Evolutionary conservation across 805 yeast species (phyloP), one percentile per base, ranked within the genome.

Genomic region (Crinitomyces ghanaensis): DNA sequence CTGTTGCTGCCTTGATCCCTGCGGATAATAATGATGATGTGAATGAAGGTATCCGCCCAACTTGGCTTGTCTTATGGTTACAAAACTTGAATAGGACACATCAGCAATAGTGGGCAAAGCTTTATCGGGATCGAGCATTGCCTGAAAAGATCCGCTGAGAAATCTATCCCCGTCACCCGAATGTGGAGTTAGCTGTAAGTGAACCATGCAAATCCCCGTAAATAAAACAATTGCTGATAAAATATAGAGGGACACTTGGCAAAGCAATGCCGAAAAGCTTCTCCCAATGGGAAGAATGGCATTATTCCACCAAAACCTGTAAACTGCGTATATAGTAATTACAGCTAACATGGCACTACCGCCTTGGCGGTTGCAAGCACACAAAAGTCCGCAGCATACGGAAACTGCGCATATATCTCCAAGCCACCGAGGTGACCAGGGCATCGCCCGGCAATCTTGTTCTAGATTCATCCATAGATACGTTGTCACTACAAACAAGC

Each of bases 11-110:
- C 59, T 49, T 0, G 78, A 62, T 0, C 80, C 82, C 1, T 65
- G 48, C 27, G 65, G 63, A 50, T 76, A 79, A 1, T 53, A 53
- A 38, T 52, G 54, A 24, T 65, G 56, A 48, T 78, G 80, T 1
- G 91, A 77, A 46, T 80, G 84, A 33, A 83, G 56, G 47, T 77
- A 82, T 1, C 68, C 68, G 15, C 78, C 81, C 19, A 74, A 65
- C 11, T 65, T 60, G 6, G 52, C 44, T 51, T 82, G 88, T 43
- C 80, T 71, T 8, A 82, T 38, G 9, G 79, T 70, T 6, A 82
- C 63, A 0, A 72, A 61, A 28, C 81, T 68, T 4, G 86, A 91
- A 51, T 61, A 74, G 4, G 69, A 62, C 1, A 81, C 68, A 26
- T 67, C 69, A 6, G 68, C 66, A 9, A 63, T 48, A 11, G 47